These are phyloP conservation scores for Wallemia mellicola DNA, from an alignment of 1,284 basidiomycete species.

Conservation along the genomic window DNA sequence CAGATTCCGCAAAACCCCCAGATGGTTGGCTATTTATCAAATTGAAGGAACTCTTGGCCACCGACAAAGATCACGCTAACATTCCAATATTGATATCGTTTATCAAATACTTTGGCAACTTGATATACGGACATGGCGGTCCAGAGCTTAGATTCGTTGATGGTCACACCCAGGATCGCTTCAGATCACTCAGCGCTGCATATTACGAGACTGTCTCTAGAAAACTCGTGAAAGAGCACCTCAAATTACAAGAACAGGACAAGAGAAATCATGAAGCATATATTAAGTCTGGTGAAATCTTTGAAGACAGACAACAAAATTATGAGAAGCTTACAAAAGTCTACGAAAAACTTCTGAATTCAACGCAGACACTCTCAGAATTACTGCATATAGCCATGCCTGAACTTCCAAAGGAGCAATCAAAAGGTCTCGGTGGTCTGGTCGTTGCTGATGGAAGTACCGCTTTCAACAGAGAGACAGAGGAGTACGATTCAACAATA, in stretches of 20 bases:
- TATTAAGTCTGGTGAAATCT: slow-evolving; percentile 92
- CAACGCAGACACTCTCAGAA: slow-evolving; percentile 67
- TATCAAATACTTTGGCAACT: slow-evolving; percentile 3
- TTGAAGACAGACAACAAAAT: slow-evolving; percentile 90
- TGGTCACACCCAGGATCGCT: slow-evolving; percentile 51
- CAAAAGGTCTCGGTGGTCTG: slow-evolving; percentile 28
- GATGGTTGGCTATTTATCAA: slow-evolving; percentile 24
- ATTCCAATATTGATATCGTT: slow-evolving; percentile 26
- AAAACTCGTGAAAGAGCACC: slow-evolving; percentile 63
- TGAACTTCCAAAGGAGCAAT: slow-evolving; percentile 41
- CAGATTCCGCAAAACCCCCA: slow-evolving; percentile 20
- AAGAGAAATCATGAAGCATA: slow-evolving; percentile 91
- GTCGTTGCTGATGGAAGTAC: slow-evolving; percentile 20
- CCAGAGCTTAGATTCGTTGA: slow-evolving; percentile 22
- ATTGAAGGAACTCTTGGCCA: slow-evolving; percentile 69
- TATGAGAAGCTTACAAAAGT: slow-evolving; percentile 94
- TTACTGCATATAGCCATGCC: slow-evolving; percentile 54
- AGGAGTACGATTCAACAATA: slow-evolving; percentile 26
- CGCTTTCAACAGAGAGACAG: slow-evolving; percentile 20
- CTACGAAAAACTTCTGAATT: slow-evolving; percentile 64
- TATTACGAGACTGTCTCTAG: slow-evolving; percentile 79
- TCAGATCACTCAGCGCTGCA: slow-evolving; percentile 68
- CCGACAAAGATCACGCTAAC: slow-evolving; percentile 33
- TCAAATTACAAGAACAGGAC: slow-evolving; percentile 89
- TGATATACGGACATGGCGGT: neutral